Conservation (phyloP, 805 yeast species). For the Wickerhamomyces pijperi region DNA sequence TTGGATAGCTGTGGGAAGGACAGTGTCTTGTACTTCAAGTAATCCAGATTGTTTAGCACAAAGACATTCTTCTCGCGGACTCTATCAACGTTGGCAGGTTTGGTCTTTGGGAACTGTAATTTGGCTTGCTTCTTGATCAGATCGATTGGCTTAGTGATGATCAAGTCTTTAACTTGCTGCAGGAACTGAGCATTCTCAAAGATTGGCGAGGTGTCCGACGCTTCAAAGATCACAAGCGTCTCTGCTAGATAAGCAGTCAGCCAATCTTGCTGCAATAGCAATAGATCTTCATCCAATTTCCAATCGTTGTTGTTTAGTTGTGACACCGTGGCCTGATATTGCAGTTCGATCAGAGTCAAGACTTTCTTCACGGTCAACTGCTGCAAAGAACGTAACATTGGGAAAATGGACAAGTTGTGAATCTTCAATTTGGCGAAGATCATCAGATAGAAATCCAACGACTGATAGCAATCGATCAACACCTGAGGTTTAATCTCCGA, state of each 20-base stretch:
- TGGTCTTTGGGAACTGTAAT: slow-evolving; percentile 15
- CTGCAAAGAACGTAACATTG: slow-evolving; percentile 22
- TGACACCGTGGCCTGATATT: slow-evolving; percentile 16
- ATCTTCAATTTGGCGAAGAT: slow-evolving; percentile 38
- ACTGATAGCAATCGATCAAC: slow-evolving; percentile 47
- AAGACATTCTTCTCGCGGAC: slow-evolving; percentile 24
- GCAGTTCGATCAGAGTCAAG: slow-evolving; percentile 27
- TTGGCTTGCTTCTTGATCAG: slow-evolving; percentile 18
- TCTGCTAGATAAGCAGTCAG: slow-evolving; percentile 52
- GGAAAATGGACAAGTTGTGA: slow-evolving; percentile 9
- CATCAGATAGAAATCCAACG: slow-evolving; percentile 55
- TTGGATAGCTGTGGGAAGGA: slow-evolving; percentile 24
- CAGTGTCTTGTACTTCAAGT: slow-evolving; percentile 42
- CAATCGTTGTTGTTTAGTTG: slow-evolving; percentile 18
- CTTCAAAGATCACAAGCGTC: slow-evolving; percentile 37
- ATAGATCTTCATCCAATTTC: slow-evolving; percentile 33
- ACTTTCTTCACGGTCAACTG: slow-evolving; percentile 26
- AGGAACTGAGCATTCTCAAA: slow-evolving; percentile 27
- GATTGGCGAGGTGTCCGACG: slow-evolving; percentile 14
- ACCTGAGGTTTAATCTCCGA: slow-evolving; percentile 42
- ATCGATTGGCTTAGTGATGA: slow-evolving; percentile 31
- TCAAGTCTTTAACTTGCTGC: slow-evolving; percentile 25
- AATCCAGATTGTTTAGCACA: slow-evolving; percentile 49
- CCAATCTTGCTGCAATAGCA: slow-evolving; percentile 88
- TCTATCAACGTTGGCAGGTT: slow-evolving; percentile 6